Percentiles rank a stretch among this genome's conserved stretches.
These are phyloP conservation scores for Odonthalia washingtoniensis DNA, from an alignment of 31 red algal genomes.

Conservation along the genomic window DNA sequence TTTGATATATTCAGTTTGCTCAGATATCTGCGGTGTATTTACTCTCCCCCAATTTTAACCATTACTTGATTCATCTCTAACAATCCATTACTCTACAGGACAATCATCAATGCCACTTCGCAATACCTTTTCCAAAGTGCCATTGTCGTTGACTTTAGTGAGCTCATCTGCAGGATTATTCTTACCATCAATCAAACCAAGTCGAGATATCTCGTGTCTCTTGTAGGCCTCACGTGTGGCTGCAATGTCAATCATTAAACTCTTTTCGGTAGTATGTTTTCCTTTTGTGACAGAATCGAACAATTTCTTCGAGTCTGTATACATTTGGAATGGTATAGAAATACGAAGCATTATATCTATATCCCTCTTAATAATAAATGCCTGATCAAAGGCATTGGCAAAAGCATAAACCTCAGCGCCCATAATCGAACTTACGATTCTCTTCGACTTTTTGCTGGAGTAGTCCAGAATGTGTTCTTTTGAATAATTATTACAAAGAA, in stretches of 20 bases:
- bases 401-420: too few relatives aligned
- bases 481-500: slow-evolving; percentile 27
- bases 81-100: background rate
- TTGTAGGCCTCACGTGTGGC: background rate
- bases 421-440: slow-evolving; percentile 49
- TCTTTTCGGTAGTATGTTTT: background rate
- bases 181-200: background rate
- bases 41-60: too few relatives aligned
- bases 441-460: slow-evolving; percentile 31
- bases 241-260: too few relatives aligned
- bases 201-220: background rate
- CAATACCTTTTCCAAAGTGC: background rate
- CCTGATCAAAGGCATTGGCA: slow-evolving; percentile 36
- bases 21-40: too few relatives aligned
- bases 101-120: background rate
- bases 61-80: too few relatives aligned
- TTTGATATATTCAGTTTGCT: too few relatives aligned
- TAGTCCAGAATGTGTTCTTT: slow-evolving; percentile 23
- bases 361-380: slow-evolving; percentile 23
- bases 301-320: slow-evolving; percentile 12
- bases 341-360: background rate
- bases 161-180: slow-evolving; percentile 12
- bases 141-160: slow-evolving; percentile 3
- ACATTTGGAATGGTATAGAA: background rate
- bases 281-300: slow-evolving; percentile 1